phyloP scores from a whole-genome alignment of 371 early-diverging fungal species.

The Rhizopus sp. region DNA sequence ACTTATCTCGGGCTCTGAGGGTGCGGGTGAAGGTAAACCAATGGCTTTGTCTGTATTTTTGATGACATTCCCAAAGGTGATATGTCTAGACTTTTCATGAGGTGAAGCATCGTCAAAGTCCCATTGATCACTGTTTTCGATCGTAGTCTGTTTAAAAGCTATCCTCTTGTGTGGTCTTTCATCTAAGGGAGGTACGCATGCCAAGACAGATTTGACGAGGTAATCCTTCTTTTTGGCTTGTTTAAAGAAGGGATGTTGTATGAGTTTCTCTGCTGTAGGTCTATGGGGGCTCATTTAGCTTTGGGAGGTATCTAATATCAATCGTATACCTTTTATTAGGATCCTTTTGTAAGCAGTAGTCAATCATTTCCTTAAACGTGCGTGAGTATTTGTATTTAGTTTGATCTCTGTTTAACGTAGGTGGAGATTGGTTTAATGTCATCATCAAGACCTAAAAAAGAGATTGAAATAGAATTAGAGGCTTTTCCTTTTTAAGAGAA shows the following conservation, averaged over 20 bases:
- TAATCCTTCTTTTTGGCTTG: slow-evolving; percentile 72
- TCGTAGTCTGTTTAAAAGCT: slow-evolving; percentile 32
- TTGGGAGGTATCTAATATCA: too few species aligned
- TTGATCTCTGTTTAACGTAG: slow-evolving; percentile 79
- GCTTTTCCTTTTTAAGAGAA: slow-evolving; percentile 3
- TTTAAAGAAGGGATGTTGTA: slow-evolving; percentile 79
- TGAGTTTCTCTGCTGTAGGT: slow-evolving; percentile 79
- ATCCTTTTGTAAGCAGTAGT: slow-evolving; percentile 81
- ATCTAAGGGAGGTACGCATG: slow-evolving; percentile 71
- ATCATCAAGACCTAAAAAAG: slow-evolving; percentile 76
- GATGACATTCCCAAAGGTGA: slow-evolving; percentile 41
- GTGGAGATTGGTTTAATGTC: slow-evolving; percentile 87
- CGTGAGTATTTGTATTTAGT: slow-evolving; percentile 77
- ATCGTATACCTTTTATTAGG: slow-evolving; percentile 69
- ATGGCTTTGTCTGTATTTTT: slow-evolving; percentile 15
- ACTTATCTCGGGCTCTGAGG: slow-evolving; percentile 7
- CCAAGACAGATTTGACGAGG: slow-evolving; percentile 59
- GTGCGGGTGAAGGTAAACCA: slow-evolving; percentile 3
- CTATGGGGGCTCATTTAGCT: slow-evolving; percentile 35
- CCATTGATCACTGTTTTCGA: slow-evolving; percentile 43
- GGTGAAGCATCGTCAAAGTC: slow-evolving; percentile 39
- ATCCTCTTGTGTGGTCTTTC: slow-evolving; percentile 54
- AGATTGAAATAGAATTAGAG: too few species aligned
- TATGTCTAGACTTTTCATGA: slow-evolving; percentile 24
- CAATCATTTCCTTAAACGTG: slow-evolving; percentile 85